Evolutionary conservation across 495 filamentous ascomycete species (phyloP), one percentile per base, ranked within the genome.

Genomic region (Trypethelium eluteriae): DNA sequence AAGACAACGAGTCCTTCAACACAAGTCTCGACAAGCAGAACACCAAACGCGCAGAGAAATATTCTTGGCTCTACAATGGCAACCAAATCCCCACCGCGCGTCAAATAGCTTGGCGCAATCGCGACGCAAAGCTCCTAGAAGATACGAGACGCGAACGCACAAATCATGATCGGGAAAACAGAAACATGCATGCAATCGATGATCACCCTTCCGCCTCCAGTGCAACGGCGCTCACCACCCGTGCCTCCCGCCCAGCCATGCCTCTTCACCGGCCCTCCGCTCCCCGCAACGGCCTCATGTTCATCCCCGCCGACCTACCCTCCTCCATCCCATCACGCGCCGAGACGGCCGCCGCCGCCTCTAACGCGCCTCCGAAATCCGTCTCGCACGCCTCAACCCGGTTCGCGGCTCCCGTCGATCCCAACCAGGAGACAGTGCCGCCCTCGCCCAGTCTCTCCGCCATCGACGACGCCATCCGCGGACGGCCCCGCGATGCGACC

Each of bases 1-100:
- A 98, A 77, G 94, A 98, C 75, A 97, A 98, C 72, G 93, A 96
- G 71, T 91, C 87, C 62, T 97, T 98, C 80, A 93, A 96, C 77
- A 88, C 88, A 71, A 81, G 98, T 1, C 79, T 98, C 12, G 94
- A 98, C 77, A 91, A 88, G 74, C 91, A 96, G 70, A 98, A 97
- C 73, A 81, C 84, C 36, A 93, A 92, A 74, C 83, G 82, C 47
- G 85, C 88, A 12, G 87, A 90, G 73, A 93, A 90, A 68, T 87
- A 96, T 73, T 86, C 86, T 0, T 98, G 93, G 88, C 80, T 96
- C 62, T 96, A 91, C 87, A 83, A 81, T 39, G 87, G 85, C 36
- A 97, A 98, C 74, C 95, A 95, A 76, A 83, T 97, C 36, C 92
- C 91, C 0, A 87, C 92, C 4, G 88, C 91, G 56, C 87, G 91